Percentiles rank a stretch among this genome's conserved stretches.
Conservation (phyloP, 768 basidiomycete species). For the Termitomyces sp. region DNA sequence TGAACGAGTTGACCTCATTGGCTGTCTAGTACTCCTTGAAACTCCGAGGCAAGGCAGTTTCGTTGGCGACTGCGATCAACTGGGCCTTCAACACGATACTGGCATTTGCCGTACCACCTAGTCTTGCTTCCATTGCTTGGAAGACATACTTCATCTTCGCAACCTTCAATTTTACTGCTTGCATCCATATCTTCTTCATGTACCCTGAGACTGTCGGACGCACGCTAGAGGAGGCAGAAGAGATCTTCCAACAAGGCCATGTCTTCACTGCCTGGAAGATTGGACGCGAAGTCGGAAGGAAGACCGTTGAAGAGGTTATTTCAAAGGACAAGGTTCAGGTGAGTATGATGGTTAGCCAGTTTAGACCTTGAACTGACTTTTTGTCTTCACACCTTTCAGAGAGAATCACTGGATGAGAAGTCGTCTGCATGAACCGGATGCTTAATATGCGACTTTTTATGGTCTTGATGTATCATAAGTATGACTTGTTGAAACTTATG, state of each 20-base stretch:
- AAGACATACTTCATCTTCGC: conserved; percentile 80
- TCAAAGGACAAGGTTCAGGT: conserved; percentile 22
- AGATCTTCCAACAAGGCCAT: conserved; percentile 70
- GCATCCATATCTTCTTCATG: conserved; percentile 73
- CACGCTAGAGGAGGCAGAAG: conserved; percentile 78
- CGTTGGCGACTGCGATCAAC: no score
- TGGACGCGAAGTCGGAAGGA: conserved; percentile 58
- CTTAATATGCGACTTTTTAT: not conserved
- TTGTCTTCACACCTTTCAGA: not conserved
- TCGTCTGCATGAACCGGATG: not conserved
- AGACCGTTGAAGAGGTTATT: conserved; percentile 54
- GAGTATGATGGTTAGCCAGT: not conserved
- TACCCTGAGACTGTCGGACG: conserved; percentile 77
- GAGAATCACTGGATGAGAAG: conserved; percentile 1
- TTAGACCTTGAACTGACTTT: not conserved
- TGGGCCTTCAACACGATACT: conserved; percentile 75
- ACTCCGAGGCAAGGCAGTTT: no score
- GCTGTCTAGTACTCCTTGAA: no score
- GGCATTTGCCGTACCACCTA: conserved; percentile 75
- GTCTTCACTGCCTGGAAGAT: conserved; percentile 74
- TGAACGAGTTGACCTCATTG: no score
- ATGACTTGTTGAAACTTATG: not conserved
- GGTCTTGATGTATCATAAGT: not conserved
- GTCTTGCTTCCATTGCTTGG: conserved; percentile 64
- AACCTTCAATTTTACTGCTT: conserved; percentile 71